Base-by-base conservation (phyloP, 2,329 filamentous ascomycete genomes). In the Scedosporium minutisporum region DNA sequence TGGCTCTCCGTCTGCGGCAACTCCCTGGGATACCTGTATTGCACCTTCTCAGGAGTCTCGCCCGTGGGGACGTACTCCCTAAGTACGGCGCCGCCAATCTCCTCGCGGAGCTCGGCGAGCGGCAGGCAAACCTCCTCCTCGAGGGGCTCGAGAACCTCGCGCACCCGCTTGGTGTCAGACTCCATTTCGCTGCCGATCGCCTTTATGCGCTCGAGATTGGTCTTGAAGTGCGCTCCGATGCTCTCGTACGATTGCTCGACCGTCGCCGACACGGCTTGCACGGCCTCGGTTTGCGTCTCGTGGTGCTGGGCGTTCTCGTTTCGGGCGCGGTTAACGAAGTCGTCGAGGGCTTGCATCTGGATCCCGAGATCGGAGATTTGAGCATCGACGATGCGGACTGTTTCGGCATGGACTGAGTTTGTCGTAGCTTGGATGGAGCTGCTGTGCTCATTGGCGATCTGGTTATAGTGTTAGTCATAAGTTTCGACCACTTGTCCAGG, bases 271-370 rank as follows among this genome's bases (percentile, higher is more conserved):
- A 97, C 80, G 9, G 75, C 76, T 41, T 82, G 76, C n/a, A 96
- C 77, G 1, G 87, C 89, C n/a, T 79, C 73, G 1, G 81, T 74
- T 66, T 96, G 90, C 27, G 83, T 81, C 27, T 86, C 80, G 71
- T 95, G 88, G 70, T 96, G 91, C 18, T 80, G 79, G 33, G 88
- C 85, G 72, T 96, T 97, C 69, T 96, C 89, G 1, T 84, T 84
- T 64, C 88, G 86, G 59, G 96, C 92, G 38, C 90, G 87, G 38
- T 87, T 83, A 46, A 97, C 91, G 68, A 97, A 96, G 67, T 93
- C 90, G 69, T 97, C 93, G 6, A 99, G 82, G 1, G 91, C 90
- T 63, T 87, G 85, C 84, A 99, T 93, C 74, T 97, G 91, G n/a
- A 81, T 83, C 65, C 90, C 88, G 71, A 99, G 88, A 67, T 96